Conservation (phyloP, 352 stramenopile genomes). For the Pythium rishiriense region DNA sequence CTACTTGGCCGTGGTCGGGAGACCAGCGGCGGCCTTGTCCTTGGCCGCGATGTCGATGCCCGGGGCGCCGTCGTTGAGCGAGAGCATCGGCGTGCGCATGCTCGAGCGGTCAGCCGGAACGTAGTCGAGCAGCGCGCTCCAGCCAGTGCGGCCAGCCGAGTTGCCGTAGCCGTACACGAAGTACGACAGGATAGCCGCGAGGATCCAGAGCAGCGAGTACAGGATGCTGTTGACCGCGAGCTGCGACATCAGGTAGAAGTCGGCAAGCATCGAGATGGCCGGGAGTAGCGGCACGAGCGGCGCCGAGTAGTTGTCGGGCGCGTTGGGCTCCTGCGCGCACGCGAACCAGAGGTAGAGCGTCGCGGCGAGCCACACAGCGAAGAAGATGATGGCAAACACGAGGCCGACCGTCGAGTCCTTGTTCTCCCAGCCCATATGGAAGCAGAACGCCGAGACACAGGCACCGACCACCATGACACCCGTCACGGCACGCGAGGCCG, state of each 20-base stretch:
- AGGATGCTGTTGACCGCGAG: slow-evolving; percentile 54
- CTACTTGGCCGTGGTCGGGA: slow-evolving; percentile 5
- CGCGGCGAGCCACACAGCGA: slow-evolving; percentile 36
- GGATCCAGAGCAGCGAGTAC: slow-evolving; percentile 54
- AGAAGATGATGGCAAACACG: slow-evolving; percentile 47
- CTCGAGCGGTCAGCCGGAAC: slow-evolving; percentile 35
- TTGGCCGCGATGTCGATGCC: slow-evolving; percentile 34
- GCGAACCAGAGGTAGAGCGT: slow-evolving; percentile 51
- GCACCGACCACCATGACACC: slow-evolving; percentile 33
- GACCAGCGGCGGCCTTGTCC: slow-evolving; percentile 29
- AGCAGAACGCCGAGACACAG: slow-evolving; percentile 54
- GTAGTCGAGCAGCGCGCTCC: slow-evolving; percentile 52
- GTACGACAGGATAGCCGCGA: slow-evolving; percentile 64
- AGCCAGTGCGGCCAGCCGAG: slow-evolving; percentile 60
- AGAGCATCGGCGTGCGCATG: slow-evolving; percentile 53
- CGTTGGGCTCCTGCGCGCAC: slow-evolving; percentile 54
- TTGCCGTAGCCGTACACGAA: slow-evolving; percentile 76
- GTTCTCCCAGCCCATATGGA: slow-evolving; percentile 73
- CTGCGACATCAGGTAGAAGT: slow-evolving; percentile 76
- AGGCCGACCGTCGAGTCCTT: slow-evolving; percentile 36
- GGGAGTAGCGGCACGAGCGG: slow-evolving; percentile 75
- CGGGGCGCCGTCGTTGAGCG: slow-evolving; percentile 45
- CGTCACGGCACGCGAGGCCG: slow-evolving; percentile 5
- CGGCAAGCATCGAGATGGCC: slow-evolving; percentile 50
- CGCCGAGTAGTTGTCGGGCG: slow-evolving; percentile 48